Evolutionary conservation across 768 basidiomycete species (phyloP), one percentile per base, ranked within the genome.

Genomic region (Pholiota microspora): DNA sequence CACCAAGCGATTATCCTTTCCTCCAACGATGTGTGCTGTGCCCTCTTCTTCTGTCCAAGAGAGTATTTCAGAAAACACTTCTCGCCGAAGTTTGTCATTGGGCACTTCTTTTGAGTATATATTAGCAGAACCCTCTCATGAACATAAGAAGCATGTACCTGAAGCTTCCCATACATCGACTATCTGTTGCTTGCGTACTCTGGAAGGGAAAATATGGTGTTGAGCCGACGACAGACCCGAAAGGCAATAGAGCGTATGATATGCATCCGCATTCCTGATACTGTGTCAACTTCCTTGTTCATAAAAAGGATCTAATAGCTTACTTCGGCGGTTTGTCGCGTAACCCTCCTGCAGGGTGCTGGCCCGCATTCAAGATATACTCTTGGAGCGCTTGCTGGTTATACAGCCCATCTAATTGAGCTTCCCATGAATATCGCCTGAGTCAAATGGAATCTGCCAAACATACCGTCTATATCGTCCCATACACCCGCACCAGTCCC

Each of bases 271-370:
- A n/a, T 71, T 70, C 70, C 94, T 95, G 21, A 42, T 2, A 6
- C 24, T 44, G 18, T 35, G 24, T 44, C 28, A 27, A 15, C 35
- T 2, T 36, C 29, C 23, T 29, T 29, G 27, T 2, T 36, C 21
- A 45, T 24, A 9, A 15, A 16, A n/a, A 40, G 34, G 13, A 16
- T 13, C 15, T 28, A 44, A 16, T 3, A 25, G 68, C 82, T 50
- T 68, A 92, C 90, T 97, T 98, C 34, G 92, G 92, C 12, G 97
- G 97, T 66, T 99, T 99, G 66, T 99, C 97, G 21, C 94, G 77
- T 48, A 98, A 69, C 13, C 97, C 97, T 6, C 94, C 95, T 0
- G 85, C 79, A 1, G 86, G 84, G 57, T 88, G 83, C 64, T 99
- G 97, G 0, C 88, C 94, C 15, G 92, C 92, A 47, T 84, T 81